Evolutionary conservation across 1,139 yeast genomes (phyloP), one percentile per base, ranked within the genome.

Genomic region (Starmera stellimalicola): DNA sequence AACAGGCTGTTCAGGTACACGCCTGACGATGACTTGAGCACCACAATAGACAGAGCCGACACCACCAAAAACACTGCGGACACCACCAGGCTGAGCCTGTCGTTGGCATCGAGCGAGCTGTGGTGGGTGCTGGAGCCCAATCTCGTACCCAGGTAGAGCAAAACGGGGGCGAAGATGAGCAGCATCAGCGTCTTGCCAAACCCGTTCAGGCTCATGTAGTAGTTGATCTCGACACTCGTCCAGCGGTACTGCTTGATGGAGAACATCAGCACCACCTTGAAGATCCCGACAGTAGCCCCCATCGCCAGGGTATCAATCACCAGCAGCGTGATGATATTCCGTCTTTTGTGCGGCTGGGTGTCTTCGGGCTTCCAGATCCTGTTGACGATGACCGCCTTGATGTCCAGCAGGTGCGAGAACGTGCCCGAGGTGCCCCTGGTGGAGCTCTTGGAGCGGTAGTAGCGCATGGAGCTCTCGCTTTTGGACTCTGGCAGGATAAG

Each of bases 241-340:
- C 85, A 77, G n/a, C 63, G 46, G 48, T 68, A 78, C 26, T 47
- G 52, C 45, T 65, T 65, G 23, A 75, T 66, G 2, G 77, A 69
- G 47, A 73, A 78, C 27, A 78, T 57, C 4, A 73, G 48, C 12
- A 65, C 41, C 3, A 75, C 54, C 25, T 68, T 66, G n/a, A 65
- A 66, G 26, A 52, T 42, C 2, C 62, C 58, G 20, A 52, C 41
- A 7, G 55, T 51, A 6, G 45, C 37, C 15, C 40, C 36, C 43
- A 47, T 44, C 18, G 34, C 36, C 7, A 65, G 31, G 15, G 68
- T 53, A 35, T 69, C 73, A 29, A 60, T 44, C 1, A 47, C 6
- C 0, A 71, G 54, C 15, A 73, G 47, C 5, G 58, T 41, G 1
- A 67, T 9, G 1, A 69, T 62, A 11, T 46, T 68, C 53, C 35